Percentiles rank a stretch among this genome's conserved stretches.
These are phyloP conservation scores for Sisymbrium altissimum DNA, from an alignment of 345 rosid species.

Conservation along the genomic window DNA sequence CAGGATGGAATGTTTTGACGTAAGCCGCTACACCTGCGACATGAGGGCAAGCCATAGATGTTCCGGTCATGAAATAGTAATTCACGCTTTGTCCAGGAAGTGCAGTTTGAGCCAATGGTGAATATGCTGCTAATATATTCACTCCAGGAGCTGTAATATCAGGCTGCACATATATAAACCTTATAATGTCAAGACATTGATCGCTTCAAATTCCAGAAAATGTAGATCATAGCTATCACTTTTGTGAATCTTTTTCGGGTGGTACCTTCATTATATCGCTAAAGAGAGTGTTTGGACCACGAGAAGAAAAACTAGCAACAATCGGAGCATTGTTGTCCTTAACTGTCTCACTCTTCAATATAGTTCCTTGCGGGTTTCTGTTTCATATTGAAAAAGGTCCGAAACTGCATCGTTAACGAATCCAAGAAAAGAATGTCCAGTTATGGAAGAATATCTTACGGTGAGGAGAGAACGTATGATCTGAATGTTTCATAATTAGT, in stretches of 20 bases:
- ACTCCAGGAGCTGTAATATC: slow-evolving; percentile 46
- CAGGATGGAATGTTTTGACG: slow-evolving; percentile 37
- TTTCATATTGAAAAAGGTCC: not conserved
- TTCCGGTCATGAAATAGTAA: slow-evolving; percentile 45
- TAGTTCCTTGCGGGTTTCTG: slow-evolving; percentile 34
- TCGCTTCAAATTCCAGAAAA: not conserved
- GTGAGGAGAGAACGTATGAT: slow-evolving; percentile 36
- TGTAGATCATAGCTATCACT: not conserved
- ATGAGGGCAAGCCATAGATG: slow-evolving; percentile 77
- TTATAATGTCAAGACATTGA: not conserved
- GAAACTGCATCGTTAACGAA: not conserved
- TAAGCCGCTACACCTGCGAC: slow-evolving; percentile 60
- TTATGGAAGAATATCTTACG: slow-evolving; percentile 24
- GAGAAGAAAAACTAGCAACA: slow-evolving; percentile 44
- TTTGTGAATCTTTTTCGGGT: not conserved
- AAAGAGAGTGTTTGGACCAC: slow-evolving; percentile 44
- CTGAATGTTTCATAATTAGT: slow-evolving; percentile 10
- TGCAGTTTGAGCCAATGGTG: slow-evolving; percentile 18
- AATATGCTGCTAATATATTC: slow-evolving; percentile 43
- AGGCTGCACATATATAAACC: slow-evolving; percentile 29
- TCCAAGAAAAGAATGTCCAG: slow-evolving; percentile 20
- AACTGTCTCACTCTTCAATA: slow-evolving; percentile 34
- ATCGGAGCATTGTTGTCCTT: slow-evolving; percentile 36
- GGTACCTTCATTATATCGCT: slow-evolving; percentile 47
- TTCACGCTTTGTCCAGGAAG: slow-evolving; percentile 17